Conservation (phyloP, 805 yeast species). For the Candida qinlingensis region DNA sequence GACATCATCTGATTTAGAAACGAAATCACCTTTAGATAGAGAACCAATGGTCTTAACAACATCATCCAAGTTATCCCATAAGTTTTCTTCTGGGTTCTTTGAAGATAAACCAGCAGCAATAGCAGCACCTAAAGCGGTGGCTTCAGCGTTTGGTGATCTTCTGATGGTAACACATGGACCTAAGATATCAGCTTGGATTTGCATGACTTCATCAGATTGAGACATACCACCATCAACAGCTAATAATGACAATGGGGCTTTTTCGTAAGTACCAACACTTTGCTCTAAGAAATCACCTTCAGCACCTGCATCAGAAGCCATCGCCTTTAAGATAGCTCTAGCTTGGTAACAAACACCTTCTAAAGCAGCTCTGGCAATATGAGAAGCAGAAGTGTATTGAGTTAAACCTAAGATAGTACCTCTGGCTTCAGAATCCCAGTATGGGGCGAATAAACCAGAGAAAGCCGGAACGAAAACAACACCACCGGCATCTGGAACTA, state of each 20-base stretch:
- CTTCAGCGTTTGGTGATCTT: slow-evolving; percentile 79
- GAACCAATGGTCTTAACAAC: slow-evolving; percentile 41
- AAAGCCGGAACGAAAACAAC: slow-evolving; percentile 94
- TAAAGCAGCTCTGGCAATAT: slow-evolving; percentile 89
- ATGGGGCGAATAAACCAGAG: slow-evolving; percentile 91
- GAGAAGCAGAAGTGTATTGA: slow-evolving; percentile 86
- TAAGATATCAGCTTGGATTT: slow-evolving; percentile 85
- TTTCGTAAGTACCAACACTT: slow-evolving; percentile 34
- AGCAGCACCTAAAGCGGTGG: slow-evolving; percentile 95
- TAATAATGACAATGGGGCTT: slow-evolving; percentile 46
- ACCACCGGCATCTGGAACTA: slow-evolving; percentile 79
- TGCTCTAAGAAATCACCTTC: slow-evolving; percentile 49
- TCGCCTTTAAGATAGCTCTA: slow-evolving; percentile 82
- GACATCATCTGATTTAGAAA: slow-evolving; percentile 42
- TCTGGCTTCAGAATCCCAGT: slow-evolving; percentile 90
- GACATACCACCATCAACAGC: slow-evolving; percentile 97
- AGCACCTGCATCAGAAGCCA: slow-evolving; percentile 79
- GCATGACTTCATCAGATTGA: slow-evolving; percentile 84
- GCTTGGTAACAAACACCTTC: slow-evolving; percentile 96
- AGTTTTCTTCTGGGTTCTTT: slow-evolving; percentile 44
- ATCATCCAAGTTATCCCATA: slow-evolving; percentile 76
- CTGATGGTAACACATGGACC: slow-evolving; percentile 82
- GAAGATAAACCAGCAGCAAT: slow-evolving; percentile 82
- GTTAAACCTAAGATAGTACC: slow-evolving; percentile 93
- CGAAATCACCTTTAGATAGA: slow-evolving; percentile 29